Base-by-base conservation (phyloP, 805 yeast species). In the Metschnikowia arizonensis region DNA sequence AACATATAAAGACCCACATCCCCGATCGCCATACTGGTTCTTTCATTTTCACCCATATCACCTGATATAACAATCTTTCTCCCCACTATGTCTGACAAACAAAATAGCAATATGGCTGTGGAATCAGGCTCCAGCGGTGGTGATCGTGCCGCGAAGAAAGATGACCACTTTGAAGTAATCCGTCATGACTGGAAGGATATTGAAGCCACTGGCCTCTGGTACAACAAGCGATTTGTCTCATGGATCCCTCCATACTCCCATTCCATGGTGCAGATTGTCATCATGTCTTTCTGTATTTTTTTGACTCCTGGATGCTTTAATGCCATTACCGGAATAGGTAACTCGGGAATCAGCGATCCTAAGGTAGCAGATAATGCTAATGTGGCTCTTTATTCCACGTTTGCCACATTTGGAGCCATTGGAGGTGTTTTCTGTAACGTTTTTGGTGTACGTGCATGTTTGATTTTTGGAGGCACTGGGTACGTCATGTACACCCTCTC, bases 351-450 rank as follows among this genome's bases (percentile, higher is more conserved):
- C 53, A 59, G 65, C 36, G 59, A 61, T 47, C 66, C 64, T 42
- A 52, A 53, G 21, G 69, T 72, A 21, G 68, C 76, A 31, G 74
- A 74, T 52, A 68, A 76, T 53, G 74, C 81, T 15, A 68, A 66
- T 48, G 77, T 75, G 34, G 82, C 83, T 7, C 64, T 79, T 33
- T 72, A 79, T 58, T 67, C 75, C 34, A 74, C 79, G 1, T 79
- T 79, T 54, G 81, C 82, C 21, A 65, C 76, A n/a, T 53, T 78
- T 48, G 83, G 83, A 10, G 77, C 79, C 59, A 71, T 79, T 50
- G 73, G 78, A 10, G 84, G 84, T 53, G 69, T 80, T 26, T 67
- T 78, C 40, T 68, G 76, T 59, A 79, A 79, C 63, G 55, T 60
- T 12, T 53, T 79, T 29, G 83, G 83, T 46, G 65, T 70, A 15